Evolutionary conservation across 2,329 filamentous ascomycete genomes (phyloP), one percentile per base, ranked within the genome.

Genomic region (Aspergillus brunneoviolaceus): DNA sequence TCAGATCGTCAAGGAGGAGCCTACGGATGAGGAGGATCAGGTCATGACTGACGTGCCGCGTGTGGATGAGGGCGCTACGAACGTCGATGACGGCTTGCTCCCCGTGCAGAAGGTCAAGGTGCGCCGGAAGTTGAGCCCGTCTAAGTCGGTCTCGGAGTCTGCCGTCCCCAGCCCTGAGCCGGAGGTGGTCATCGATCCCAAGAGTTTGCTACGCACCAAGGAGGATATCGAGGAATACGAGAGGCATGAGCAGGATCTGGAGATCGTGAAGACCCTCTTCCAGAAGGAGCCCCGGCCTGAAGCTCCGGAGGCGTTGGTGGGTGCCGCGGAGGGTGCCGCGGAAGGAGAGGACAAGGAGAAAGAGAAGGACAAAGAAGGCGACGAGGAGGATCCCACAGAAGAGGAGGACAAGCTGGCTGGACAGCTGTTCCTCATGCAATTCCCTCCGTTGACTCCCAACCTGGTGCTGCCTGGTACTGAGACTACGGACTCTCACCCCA

Each of bases 391-490:
- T 33, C 63, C 68, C 25, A 60, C 70, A 21, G 64, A 63, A n/a
- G 69, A 71, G 25, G 71, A 76, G 66, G 80, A 76, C 55, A 76
- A 77, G 48, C 77, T 80, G 19, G 75, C 82, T 39, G 82, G 86
- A 57, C 81, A 83, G 59, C 79, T 86, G 56, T 88, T 88, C 70
- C 78, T 88, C 55, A 84, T 88, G 71, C 86, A 88, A 71, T 83
- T 88, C 67, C 86, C 86, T 12, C 85, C 86, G 0, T 79, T 86
- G 60, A 82, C 87, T 4, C 86, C 86, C 5, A 82, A 83, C 60
- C 79, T 88, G 25, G 66, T 77, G 39, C 69, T 79, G 10, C 74
- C 80, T 1, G 69, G 67, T 14, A 65, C 65, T 2, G 65, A 27
- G 58, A 56, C 25, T 19, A 50, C 56, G 35, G 53, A 59, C 25